Conservation (phyloP, 1,284 basidiomycete genomes). For the Sporisorium iseilematis-ciliati region DNA sequence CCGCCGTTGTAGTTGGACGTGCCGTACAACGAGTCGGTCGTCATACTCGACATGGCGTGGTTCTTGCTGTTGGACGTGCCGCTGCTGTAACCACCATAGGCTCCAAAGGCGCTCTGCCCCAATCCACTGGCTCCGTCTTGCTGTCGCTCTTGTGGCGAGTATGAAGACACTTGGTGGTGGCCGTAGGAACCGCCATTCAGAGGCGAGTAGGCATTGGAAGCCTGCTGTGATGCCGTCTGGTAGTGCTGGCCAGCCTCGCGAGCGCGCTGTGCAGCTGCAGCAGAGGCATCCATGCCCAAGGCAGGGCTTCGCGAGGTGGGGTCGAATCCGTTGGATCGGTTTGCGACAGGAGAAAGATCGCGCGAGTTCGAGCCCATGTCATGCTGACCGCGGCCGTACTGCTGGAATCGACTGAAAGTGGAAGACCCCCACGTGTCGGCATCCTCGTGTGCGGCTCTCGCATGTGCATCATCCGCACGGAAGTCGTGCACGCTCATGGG, state of each 20-base stretch:
- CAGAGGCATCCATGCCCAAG: slow-evolving; percentile 33
- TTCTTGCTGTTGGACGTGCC: slow-evolving; percentile 15
- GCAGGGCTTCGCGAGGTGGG: slow-evolving; percentile 48
- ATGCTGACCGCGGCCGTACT: slow-evolving; percentile 26
- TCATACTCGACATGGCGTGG: slow-evolving; percentile 25
- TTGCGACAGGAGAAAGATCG: slow-evolving; percentile 39
- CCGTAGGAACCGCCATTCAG: slow-evolving; percentile 34
- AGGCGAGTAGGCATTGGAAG: slow-evolving; percentile 30
- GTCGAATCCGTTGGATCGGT: slow-evolving; percentile 41
- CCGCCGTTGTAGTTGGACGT: slow-evolving; percentile 37
- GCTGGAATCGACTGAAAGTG: slow-evolving; percentile 37
- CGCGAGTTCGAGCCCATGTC: slow-evolving; percentile 25
- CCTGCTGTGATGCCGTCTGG: slow-evolving; percentile 30
- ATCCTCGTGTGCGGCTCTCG: slow-evolving; percentile 16
- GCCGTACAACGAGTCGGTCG: slow-evolving; percentile 38
- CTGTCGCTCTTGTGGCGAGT: slow-evolving; percentile 48
- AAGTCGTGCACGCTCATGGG: slow-evolving; percentile 59
- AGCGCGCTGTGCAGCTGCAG: slow-evolving; percentile 25
- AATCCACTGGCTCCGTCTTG: slow-evolving; percentile 28
- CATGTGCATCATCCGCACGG: slow-evolving; percentile 30
- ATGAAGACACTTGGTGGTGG: slow-evolving; percentile 19
- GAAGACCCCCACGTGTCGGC: slow-evolving; percentile 30
- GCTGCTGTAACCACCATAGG: slow-evolving; percentile 39
- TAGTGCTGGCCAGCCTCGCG: slow-evolving; percentile 39
- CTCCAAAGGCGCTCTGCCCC: slow-evolving; percentile 33